A percentile compares a stretch with the other conserved stretches of the same genome.
Conservation (phyloP, 805 yeast genomes). For the Metschnikowia henanensis region DNA sequence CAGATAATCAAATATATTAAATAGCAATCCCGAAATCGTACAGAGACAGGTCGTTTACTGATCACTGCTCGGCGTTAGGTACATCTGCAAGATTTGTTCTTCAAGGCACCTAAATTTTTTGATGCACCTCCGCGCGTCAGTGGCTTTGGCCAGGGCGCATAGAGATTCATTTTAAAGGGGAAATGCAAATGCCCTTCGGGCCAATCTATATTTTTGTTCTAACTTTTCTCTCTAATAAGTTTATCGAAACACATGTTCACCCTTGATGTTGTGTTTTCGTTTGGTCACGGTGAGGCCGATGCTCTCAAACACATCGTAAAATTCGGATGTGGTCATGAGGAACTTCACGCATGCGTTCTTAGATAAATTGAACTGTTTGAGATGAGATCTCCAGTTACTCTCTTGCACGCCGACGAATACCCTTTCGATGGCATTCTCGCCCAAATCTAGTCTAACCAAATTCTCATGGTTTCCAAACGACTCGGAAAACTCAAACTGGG, state of each 20-base stretch:
- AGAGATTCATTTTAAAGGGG: no score
- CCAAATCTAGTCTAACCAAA: slow-evolving; percentile 17
- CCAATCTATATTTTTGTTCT: neutral
- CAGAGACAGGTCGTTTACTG: no score
- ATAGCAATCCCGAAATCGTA: no score
- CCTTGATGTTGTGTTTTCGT: slow-evolving; percentile 28
- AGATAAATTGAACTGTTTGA: slow-evolving; percentile 21
- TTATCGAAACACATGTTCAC: slow-evolving; percentile 23
- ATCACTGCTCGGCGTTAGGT: no score
- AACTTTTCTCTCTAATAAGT: no score
- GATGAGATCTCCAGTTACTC: slow-evolving; percentile 6
- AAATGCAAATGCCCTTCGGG: no score
- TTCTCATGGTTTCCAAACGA: slow-evolving; percentile 12
- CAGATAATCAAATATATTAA: no score
- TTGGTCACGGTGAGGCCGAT: slow-evolving; percentile 22
- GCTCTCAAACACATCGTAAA: slow-evolving; percentile 25
- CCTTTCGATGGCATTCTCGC: slow-evolving; percentile 9
- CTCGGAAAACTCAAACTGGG: slow-evolving; percentile 14
- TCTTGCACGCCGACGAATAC: slow-evolving; percentile 6
- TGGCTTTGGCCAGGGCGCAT: neutral
- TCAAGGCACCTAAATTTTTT: neutral
- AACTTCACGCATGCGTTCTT: slow-evolving; percentile 17
- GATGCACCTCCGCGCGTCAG: slow-evolving; percentile 5
- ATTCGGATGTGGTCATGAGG: slow-evolving; percentile 19
- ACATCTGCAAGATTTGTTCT: neutral